A percentile compares a stretch with the other conserved stretches of the same genome.
Evolutionary conservation across 805 yeast species (phyloP).

Genomic region (Candida rishiriensis): DNA sequence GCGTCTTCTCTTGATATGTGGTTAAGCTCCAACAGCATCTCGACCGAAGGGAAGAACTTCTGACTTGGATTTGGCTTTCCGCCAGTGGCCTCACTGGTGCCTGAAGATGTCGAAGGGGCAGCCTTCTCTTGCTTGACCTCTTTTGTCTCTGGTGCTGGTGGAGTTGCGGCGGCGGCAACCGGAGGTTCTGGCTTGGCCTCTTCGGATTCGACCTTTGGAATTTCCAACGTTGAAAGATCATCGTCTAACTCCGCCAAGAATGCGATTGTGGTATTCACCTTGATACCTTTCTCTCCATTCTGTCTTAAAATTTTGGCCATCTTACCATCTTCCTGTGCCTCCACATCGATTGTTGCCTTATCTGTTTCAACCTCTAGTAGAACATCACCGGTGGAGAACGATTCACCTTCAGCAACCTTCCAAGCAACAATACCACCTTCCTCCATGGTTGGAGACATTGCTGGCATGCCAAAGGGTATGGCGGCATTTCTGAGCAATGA

Average conservation of each 20-base stretch:
- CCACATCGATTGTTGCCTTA: conserved; percentile 78
- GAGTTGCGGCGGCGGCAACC: conserved; percentile 17
- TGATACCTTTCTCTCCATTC: conserved; percentile 75
- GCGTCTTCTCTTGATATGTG: conserved; percentile 70
- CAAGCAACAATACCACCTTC: conserved; percentile 89
- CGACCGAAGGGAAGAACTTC: conserved; percentile 75
- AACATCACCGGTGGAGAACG: conserved; percentile 78
- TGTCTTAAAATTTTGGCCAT: conserved; percentile 68
- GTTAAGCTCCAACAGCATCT: conserved; percentile 54
- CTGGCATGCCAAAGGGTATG: conserved; percentile 80
- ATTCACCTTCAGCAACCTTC: conserved; percentile 77
- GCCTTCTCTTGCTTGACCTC: conserved; percentile 24
- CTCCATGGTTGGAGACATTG: conserved; percentile 99
- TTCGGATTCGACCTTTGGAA: conserved; percentile 43
- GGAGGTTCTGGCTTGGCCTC: conserved; percentile 18
- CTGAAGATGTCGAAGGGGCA: conserved; percentile 11
- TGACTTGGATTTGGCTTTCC: conserved; percentile 60
- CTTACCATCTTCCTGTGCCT: conserved; percentile 88
- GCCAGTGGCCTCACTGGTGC: too few species aligned
- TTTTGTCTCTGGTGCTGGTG: conserved; percentile 12
- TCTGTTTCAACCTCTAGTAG: conserved; percentile 81
- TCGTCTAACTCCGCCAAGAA: conserved; percentile 84
- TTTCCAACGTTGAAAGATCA: conserved; percentile 59
- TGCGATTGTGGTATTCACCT: conserved; percentile 90
- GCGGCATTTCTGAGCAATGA: conserved; percentile 32